Evolutionary conservation across 2,329 filamentous ascomycete species (phyloP), one percentile per base, ranked within the genome.

Genomic region (Fusarium mundagurra): DNA sequence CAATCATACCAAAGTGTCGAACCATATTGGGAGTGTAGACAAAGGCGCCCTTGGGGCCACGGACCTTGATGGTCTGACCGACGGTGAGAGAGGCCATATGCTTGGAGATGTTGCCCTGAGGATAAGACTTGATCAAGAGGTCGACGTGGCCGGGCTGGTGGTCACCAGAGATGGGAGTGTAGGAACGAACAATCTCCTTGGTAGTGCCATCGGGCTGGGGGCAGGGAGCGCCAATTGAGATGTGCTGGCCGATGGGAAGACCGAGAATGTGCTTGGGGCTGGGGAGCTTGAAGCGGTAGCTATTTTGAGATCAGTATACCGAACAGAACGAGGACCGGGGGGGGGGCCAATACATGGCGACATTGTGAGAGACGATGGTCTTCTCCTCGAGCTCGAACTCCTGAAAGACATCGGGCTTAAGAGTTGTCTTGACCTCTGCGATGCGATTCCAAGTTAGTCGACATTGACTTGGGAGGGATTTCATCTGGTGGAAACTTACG

Each of bases 11-110:
- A 77, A 99, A 97, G 85, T 94, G 94, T 75, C 94, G 92, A 78
- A 96, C 94, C 93, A 99, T 96, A 88, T 98, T 98, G 78, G 96
- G 95, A 24, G 92, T 94, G 87, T 99, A 99, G 73, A 97, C 94
- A 89, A 99, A 98, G 78, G 96, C 96, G 78, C 96, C 96, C 89
- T 98, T 98, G 84, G 96, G 96, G 16, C 96, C 96, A 79, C 91
- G 92, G 79, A 98, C 92, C 82, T 94, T 94, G 88, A 99, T 96
- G 71, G 89, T 92, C 84, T 97, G 91, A 71, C 96, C 95, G 69
- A 98, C 89, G 73, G 89, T 90, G 72, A 99, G 90, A 18, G 90
- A 91, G 53, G 94, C 94, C 86, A 99, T 92, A 85, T 97, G 89
- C 86, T 94, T 95, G 83, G 94, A 97, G 88, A 99, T 98, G 88